Percentiles rank a stretch among this genome's conserved stretches.
Evolutionary conservation across 2,329 filamentous ascomycete species (phyloP).

Genomic region (Colletotrichum cuscutae): DNA sequence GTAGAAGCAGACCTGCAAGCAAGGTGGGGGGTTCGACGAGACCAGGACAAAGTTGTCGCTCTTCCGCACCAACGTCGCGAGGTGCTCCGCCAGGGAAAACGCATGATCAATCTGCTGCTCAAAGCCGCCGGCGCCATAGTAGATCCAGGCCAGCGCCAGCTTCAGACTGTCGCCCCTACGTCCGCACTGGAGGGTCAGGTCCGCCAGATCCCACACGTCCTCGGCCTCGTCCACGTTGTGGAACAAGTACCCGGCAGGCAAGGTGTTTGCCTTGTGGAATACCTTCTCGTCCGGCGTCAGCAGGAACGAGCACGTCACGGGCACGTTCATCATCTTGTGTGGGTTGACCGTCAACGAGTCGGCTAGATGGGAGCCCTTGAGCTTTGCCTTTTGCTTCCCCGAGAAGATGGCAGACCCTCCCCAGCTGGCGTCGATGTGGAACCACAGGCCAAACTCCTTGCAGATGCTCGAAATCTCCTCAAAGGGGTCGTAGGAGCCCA

Average conservation of each 20-base stretch:
- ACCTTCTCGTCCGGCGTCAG: constrained; percentile 79
- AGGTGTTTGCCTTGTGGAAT: constrained; percentile 86
- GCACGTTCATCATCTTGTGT: constrained; percentile 96
- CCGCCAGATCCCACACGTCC: constrained; percentile 88
- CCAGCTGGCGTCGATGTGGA: constrained; percentile 95
- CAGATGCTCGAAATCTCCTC: constrained; percentile 76
- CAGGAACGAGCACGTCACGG: constrained; percentile 90
- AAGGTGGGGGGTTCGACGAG: constrained; percentile 81
- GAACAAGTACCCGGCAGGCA: constrained; percentile 88
- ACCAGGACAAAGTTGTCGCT: constrained; percentile 75
- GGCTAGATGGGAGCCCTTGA: constrained; percentile 78
- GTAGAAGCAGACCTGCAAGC: constrained; percentile 96
- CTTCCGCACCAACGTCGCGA: constrained; percentile 69
- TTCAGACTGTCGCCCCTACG: constrained; percentile 88
- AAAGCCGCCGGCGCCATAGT: constrained; percentile 84
- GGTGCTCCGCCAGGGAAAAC: constrained; percentile 75
- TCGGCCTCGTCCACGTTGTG: constrained; percentile 63
- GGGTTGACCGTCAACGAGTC: constrained; percentile 90
- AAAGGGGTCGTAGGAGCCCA: constrained; percentile 89
- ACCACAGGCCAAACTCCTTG: constrained; percentile 79
- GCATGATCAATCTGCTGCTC: constrained; percentile 75
- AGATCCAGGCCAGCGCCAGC: constrained; percentile 88
- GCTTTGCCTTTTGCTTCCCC: constrained; percentile 67
- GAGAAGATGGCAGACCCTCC: constrained; percentile 87
- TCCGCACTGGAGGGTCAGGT: constrained; percentile 93